Evolutionary conservation across 2,329 filamentous ascomycete genomes (phyloP), one percentile per base, ranked within the genome.

Genomic region (Hymenoscyphus repandus): DNA sequence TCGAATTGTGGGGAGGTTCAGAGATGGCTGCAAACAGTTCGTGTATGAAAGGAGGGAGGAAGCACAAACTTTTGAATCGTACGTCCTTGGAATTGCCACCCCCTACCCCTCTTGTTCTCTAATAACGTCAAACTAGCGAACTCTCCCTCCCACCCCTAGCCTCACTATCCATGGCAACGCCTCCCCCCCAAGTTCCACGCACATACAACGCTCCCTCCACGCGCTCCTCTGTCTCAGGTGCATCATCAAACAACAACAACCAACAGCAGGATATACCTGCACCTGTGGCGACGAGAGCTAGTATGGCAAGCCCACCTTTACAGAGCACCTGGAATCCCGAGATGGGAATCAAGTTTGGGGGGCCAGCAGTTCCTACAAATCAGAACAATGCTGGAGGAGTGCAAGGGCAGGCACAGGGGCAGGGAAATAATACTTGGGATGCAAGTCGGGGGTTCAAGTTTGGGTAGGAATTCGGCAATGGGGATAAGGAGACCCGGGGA

Each of bases 1-100:
- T 42, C 88, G 86, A 69, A 90, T 97, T 55, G 88, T 96, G 1
- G 85, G 83, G 0, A 77, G 85, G 9, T 97, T 96, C 67, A 78
- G 90, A 15, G 92, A 96, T 59, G 87, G 88, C 33, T 84, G 83
- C 51, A 80, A 80, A 58, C 79, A 78, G 1, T 97, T 95, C 76
- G 86, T 87, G 0, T 85, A 90, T 27, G 82, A 90, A 64, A 77
- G 93, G 47, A 80, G 90, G 45, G 81, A 86, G 57, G 92, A 97
- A 61, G 90, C 90, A 0, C 80, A 84, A 58, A 80, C 82, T 48
- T 68, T 96, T 32, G 90, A 96, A 68, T 79, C 81, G 85, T 90
- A 72, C 62, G 82, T 66, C 53, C 45, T 27, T 27, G 7, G 4
- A 27, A 27, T 30, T 22, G 5, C 18, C 40, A 32, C 6, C 33